Base-by-base conservation (phyloP, 139 green algal species). In the Coelastrella sp. region DNA sequence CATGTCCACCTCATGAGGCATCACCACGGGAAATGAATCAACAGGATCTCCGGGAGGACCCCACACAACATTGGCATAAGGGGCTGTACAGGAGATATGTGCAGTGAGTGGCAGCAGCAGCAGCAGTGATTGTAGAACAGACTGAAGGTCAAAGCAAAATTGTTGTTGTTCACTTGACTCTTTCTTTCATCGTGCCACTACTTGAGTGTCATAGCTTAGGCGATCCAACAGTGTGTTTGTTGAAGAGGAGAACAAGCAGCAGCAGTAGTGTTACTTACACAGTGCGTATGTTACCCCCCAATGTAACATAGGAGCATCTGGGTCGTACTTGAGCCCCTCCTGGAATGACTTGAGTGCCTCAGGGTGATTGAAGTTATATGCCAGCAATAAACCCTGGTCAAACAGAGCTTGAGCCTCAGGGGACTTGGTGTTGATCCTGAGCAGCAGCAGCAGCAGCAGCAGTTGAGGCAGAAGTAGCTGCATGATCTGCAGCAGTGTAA, bases 381-480 rank as follows among this genome's bases (percentile, higher is more conserved):
- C 85, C 45, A 85, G 53, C 62, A 92, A 45, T 81, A 92, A 32
- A 23, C 89, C 89, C 77, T 91, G 87, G 73, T 88, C 83, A 77
- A 83, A 88, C 59, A 88, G 34, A 1, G 41, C 48, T 43, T 88
- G 83, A 11, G 83, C 83, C 1, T 17, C 30, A 43, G 72, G 71
- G 1, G 72, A 79, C 4, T 17, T 21, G 25, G 83, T 84, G 57
- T 30, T 11, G 45, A 88, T 88, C 68, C 80, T 86, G 66, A 7
- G 15, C 3, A 7, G 11, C 8, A 15, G 5, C 7, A 17, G 8
- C 15, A 5, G 19, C 45, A 21, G 8, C 8, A 8, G 11, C 45
- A 57, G 45, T 23, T 57, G n/a, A n/a, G n/a, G n/a, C n/a, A n/a
- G n/a, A n/a, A n/a, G n/a, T n/a, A n/a, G n/a, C n/a, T n/a, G n/a